Conservation (phyloP, 768 basidiomycete species). For the Pulveroboletus ravenelii region DNA sequence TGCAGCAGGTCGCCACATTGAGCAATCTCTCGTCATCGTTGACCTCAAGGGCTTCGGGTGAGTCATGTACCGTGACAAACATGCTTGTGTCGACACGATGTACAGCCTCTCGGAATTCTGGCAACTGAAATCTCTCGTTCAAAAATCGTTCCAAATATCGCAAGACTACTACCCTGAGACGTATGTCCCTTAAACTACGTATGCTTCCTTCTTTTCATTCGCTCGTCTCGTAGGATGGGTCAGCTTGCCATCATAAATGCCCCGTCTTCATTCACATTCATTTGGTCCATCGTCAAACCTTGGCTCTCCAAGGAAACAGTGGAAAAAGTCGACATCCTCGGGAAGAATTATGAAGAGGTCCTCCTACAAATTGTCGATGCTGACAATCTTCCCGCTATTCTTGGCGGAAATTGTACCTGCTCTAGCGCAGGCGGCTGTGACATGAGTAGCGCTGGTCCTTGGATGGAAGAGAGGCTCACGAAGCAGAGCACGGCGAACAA, state of each 20-base stretch:
- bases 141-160: slow-evolving; percentile 64
- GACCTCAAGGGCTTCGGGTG: slow-evolving; percentile 71
- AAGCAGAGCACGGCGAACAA: slow-evolving; percentile 11
- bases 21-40: slow-evolving; percentile 57
- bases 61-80: slow-evolving; percentile 13
- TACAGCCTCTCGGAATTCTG: slow-evolving; percentile 63
- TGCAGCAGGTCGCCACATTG: slow-evolving; percentile 48
- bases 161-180: slow-evolving; percentile 79
- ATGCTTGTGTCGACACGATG: not conserved
- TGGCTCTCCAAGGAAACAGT: slow-evolving; percentile 73
- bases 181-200: slow-evolving; percentile 35
- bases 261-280: slow-evolving; percentile 65
- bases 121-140: slow-evolving; percentile 65
- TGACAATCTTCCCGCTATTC: slow-evolving; percentile 53
- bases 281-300: slow-evolving; percentile 64
- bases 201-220: not conserved
- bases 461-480: slow-evolving; percentile 52
- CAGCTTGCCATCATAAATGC: slow-evolving; percentile 69
- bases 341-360: slow-evolving; percentile 51
- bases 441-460: slow-evolving; percentile 63
- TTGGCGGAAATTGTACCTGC: slow-evolving; percentile 70
- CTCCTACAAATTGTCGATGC: slow-evolving; percentile 58
- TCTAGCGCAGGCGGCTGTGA: slow-evolving; percentile 51
- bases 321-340: slow-evolving; percentile 63
- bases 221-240: slow-evolving; percentile 51